Base-by-base conservation (phyloP, 2,329 filamentous ascomycete genomes). In the Alternaria rosae region DNA sequence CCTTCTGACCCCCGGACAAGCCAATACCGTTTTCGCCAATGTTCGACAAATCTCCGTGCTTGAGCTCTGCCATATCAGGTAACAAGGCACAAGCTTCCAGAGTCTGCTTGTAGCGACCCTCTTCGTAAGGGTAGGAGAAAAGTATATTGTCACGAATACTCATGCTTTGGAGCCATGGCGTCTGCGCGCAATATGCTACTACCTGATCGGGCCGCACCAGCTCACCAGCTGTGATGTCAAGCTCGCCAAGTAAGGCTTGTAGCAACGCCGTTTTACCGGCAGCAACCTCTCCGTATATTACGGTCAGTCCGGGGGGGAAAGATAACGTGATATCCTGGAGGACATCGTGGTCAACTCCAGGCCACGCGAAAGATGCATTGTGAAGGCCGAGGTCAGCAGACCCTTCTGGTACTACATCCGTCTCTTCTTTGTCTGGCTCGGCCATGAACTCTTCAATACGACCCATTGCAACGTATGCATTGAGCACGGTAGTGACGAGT, bases 401-500 rank as follows among this genome's bases (percentile, higher is more conserved):
- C 48, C 76, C 79, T 47, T 74, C 79, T 12, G 75, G 70, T 3
- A 74, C 74, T 17, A 79, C 75, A 4, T 82, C 80, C 4, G 78
- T 76, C 26, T 86, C 83, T 28, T 87, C 86, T 69, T 93, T 92
- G 71, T 97, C 88, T 0, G 92, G 92, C 77, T 97, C 93, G 1
- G 84, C 82, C 92, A 97, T 96, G 80, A 96, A 97, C 21, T 87
- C 85, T 71, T 97, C 91, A 20, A 97, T 92, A 67, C 93, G 89
- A 9, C 87, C 88, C 65, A 97, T 88, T 0, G 93, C 91, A 17
- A 97, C 90, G n/a, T 87, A 89, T 0, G 93, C 92, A 70, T 97
- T 96, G 67, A 96, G 85, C 5, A 94, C 80, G 0, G 90, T 87
- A 0, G 91, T 93, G 44, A 96, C 88, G 10, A 97, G 81, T 28